phyloP scores from a whole-genome alignment of 306 rosid genomes.

The Mimosa pudica region DNA sequence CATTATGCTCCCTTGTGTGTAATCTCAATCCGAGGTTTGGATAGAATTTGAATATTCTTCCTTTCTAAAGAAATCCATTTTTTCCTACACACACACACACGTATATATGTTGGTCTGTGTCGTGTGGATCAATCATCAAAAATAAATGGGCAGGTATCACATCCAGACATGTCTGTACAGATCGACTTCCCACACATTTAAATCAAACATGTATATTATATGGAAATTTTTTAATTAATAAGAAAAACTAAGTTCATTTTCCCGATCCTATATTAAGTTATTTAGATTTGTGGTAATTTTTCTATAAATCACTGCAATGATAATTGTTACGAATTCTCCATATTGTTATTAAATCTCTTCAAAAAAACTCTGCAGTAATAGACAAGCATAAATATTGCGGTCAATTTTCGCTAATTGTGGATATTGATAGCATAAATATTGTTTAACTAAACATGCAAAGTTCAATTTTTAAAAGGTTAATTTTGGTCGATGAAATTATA shows the following conservation, averaged over 20 bases:
- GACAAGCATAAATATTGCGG: no score
- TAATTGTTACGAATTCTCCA: no score
- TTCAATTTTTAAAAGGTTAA: no score
- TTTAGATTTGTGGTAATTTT: no score
- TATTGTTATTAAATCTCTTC: no score
- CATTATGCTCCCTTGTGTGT: neutral
- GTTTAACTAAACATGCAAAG: no score
- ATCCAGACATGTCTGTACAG: neutral
- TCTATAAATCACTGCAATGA: no score
- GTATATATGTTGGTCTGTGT: neutral
- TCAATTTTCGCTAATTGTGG: no score
- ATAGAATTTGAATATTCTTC: neutral
- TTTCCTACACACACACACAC: neutral
- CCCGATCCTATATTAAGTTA: no score
- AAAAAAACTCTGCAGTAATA: no score
- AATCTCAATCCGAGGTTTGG: neutral
- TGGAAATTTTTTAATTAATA: neutral
- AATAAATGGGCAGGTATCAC: neutral
- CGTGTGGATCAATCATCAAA: neutral
- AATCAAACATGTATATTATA: neutral
- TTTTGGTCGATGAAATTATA: no score
- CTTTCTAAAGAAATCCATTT: neutral
- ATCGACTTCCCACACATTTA: neutral
- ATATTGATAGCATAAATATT: no score
- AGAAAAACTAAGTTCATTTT: neutral